These are phyloP conservation scores for Mycena citricolor DNA, from an alignment of 1,284 basidiomycete genomes.

Conservation along the genomic window DNA sequence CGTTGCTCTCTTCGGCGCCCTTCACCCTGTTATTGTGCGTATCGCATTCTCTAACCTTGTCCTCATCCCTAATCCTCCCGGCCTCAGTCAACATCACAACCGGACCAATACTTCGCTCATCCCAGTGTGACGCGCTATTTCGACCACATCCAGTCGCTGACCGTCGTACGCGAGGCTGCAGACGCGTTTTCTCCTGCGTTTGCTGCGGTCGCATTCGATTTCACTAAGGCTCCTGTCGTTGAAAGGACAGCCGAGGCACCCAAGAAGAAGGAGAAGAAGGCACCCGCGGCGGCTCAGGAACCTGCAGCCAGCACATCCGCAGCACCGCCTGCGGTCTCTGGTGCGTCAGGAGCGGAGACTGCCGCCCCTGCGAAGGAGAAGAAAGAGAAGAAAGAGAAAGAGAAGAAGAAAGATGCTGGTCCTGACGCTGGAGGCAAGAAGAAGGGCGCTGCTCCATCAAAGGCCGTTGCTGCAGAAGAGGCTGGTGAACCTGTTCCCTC, in stretches of 20 bases:
- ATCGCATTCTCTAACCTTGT: neutral
- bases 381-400: slow-evolving; percentile 44
- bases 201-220: slow-evolving; percentile 65
- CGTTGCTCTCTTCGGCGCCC: slow-evolving; percentile 78
- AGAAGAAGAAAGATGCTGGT: slow-evolving; percentile 36
- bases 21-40: slow-evolving; percentile 78
- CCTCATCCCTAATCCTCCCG: neutral
- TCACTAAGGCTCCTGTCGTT: slow-evolving; percentile 70
- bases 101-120: slow-evolving; percentile 68
- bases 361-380: slow-evolving; percentile 33
- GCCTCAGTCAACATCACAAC: slow-evolving; percentile 60
- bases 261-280: slow-evolving; percentile 81
- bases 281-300: slow-evolving; percentile 31
- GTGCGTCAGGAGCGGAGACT: slow-evolving; percentile 21
- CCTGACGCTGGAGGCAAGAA: slow-evolving; percentile 45
- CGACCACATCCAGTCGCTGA: slow-evolving; percentile 82
- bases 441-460: slow-evolving; percentile 32
- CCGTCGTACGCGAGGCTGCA: slow-evolving; percentile 57
- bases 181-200: slow-evolving; percentile 57
- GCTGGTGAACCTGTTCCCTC: slow-evolving; percentile 81
- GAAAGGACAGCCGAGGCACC: slow-evolving; percentile 72
- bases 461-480: slow-evolving; percentile 55
- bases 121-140: slow-evolving; percentile 91
- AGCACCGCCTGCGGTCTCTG: slow-evolving; percentile 23
- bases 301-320: slow-evolving; percentile 31